phyloP scores from a whole-genome alignment of 306 rosid genomes.

The Lupinus albus region DNA sequence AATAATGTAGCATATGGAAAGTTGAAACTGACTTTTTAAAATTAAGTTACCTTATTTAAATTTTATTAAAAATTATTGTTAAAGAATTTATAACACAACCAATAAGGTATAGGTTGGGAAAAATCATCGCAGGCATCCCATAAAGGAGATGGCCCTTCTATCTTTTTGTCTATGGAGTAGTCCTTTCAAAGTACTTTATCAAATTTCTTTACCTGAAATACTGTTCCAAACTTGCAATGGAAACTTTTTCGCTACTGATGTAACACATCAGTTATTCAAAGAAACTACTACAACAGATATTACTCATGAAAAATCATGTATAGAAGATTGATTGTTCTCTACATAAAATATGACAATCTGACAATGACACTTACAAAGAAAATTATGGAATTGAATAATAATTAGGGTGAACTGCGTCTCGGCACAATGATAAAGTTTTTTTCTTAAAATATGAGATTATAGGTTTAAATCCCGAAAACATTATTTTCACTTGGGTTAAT shows the following conservation, averaged over 20 bases:
- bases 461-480: too few relatives aligned
- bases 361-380: conserved; percentile 27
- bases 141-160: conserved; percentile 53
- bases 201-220: conserved; percentile 42
- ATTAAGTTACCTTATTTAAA: too few relatives aligned
- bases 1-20: too few relatives aligned
- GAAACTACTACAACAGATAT: not conserved
- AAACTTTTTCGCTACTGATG: conserved; percentile 36
- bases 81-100: too few relatives aligned
- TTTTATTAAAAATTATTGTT: too few relatives aligned
- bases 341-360: conserved; percentile 25
- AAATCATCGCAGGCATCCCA: conserved; percentile 44
- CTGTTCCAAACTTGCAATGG: conserved; percentile 28
- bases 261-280: conserved; percentile 29
- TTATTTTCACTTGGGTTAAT: too few relatives aligned
- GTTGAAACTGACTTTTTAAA: too few relatives aligned
- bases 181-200: conserved; percentile 55
- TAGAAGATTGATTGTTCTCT: not conserved
- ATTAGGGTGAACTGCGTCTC: too few relatives aligned
- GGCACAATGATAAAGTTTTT: too few relatives aligned
- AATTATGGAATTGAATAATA: too few relatives aligned
- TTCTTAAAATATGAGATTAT: too few relatives aligned
- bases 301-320: not conserved
- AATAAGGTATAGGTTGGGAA: conserved; percentile 30
- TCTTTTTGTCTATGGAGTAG: conserved; percentile 60